These are phyloP conservation scores for Phytomonas francai DNA, from an alignment of 208 protist species.

Conservation along the genomic window DNA sequence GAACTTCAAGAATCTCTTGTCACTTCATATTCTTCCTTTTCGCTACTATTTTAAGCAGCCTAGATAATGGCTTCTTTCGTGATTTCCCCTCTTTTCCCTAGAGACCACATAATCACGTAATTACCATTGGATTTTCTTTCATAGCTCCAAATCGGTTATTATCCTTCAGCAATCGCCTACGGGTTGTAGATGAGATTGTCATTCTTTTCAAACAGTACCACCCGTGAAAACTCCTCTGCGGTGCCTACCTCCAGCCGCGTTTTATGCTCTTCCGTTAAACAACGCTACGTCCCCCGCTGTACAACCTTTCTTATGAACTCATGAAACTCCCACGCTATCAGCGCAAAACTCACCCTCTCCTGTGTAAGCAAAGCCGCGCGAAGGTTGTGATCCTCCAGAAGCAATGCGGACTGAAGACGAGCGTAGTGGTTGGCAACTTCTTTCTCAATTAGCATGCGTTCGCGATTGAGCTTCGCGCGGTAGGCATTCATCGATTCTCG, in stretches of 20 bases:
- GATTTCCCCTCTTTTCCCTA: no score
- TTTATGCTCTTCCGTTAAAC: neutral
- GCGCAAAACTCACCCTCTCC: constrained; percentile 24
- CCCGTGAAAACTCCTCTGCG: constrained; percentile 20
- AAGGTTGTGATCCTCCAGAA: constrained; percentile 21
- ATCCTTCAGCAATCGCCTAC: no score
- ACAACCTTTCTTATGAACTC: neutral
- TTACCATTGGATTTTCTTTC: no score
- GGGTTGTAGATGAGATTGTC: no score
- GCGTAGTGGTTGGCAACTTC: constrained; percentile 29
- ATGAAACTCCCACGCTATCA: neutral
- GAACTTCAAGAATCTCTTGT: no score
- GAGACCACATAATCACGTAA: no score
- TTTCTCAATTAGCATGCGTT: constrained; percentile 21
- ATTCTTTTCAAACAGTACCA: constrained; percentile 1
- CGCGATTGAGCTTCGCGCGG: constrained; percentile 21
- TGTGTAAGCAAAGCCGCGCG: constrained; percentile 26
- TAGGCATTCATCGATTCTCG: constrained; percentile 20
- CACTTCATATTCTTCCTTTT: no score
- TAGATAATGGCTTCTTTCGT: no score
- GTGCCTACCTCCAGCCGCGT: constrained; percentile 17
- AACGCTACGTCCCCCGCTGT: constrained; percentile 1
- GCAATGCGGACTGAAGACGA: constrained; percentile 15
- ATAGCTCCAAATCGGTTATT: no score
- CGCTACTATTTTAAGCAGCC: no score